phyloP scores from a whole-genome alignment of 2,329 filamentous ascomycete species.

The Neocatenulostroma microsporum region DNA sequence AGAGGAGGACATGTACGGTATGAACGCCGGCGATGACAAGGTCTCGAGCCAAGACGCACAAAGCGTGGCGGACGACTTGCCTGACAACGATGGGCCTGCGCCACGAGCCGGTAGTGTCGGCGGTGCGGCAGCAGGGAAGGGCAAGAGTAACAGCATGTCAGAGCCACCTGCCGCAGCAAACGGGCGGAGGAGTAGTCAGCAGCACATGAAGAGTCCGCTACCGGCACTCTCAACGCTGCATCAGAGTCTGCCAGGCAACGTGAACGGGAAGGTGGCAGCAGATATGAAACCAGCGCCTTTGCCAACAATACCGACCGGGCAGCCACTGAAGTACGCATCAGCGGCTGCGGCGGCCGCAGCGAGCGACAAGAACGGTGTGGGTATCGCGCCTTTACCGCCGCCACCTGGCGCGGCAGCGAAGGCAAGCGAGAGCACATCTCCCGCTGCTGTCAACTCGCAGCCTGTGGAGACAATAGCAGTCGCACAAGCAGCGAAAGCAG shows the following conservation, averaged over 20 bases:
- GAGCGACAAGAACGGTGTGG: conserved; percentile 77
- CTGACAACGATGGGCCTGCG: conserved; percentile 45
- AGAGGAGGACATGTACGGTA: conserved; percentile 80
- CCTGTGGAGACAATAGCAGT: conserved; percentile 32
- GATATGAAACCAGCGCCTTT: conserved; percentile 89
- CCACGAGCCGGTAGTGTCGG: conserved; percentile 43
- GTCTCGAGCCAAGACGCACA: conserved; percentile 93
- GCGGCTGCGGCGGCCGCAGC: conserved; percentile 89
- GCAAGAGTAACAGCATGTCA: conserved; percentile 45
- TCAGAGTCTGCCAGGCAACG: conserved; percentile 56
- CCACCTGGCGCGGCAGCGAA: conserved; percentile 60
- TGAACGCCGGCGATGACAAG: conserved; percentile 66
- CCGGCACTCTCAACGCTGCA: conserved; percentile 90
- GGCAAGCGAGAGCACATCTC: conserved; percentile 43
- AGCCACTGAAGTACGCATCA: conserved; percentile 93
- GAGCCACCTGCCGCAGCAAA: conserved; percentile 52
- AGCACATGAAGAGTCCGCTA: conserved; percentile 86
- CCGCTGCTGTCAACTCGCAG: conserved; percentile 26
- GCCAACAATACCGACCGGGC: conserved; percentile 75
- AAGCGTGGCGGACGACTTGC: conserved; percentile 76
- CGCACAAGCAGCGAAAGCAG: conserved; percentile 18
- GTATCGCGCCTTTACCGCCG: conserved; percentile 86
- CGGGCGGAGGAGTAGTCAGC: conserved; percentile 69
- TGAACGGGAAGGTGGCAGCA: conserved; percentile 51
- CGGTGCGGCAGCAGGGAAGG: conserved; percentile 13